Evolutionary conservation across 163 green algal genomes (phyloP), one percentile per base, ranked within the genome.

Genomic region (Chlorella variabilis): DNA sequence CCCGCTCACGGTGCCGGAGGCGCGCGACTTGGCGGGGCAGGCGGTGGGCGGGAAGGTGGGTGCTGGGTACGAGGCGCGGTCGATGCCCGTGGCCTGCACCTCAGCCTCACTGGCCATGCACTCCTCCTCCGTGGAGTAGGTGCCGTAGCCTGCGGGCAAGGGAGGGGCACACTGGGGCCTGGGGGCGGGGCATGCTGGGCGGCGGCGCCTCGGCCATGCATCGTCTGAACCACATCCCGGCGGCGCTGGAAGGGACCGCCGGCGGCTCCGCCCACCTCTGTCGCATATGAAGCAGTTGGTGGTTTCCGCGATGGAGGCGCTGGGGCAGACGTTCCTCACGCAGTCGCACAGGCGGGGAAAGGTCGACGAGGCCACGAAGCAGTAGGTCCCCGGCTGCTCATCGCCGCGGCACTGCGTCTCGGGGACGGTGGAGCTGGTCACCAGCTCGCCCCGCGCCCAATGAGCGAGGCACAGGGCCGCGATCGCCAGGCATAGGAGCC

Each of bases 281-380:
- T 83, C 58, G 36, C 82, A 86, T 6, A 83, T 83, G 75, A 63
- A 75, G 68, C 82, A 86, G 42, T 65, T 78, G 38, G 65, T 59
- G 38, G 73, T 85, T 27, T 75, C 54, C 3, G 39, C 27, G 39
- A 78, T 58, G 38, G 41, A 33, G 15, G 36, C 25, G 15, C 36
- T 20, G 23, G 63, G 62, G 54, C 81, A 85, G 17, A n/a, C 56
- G 54, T 85, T 85, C 34, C 29, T n/a, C 3, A 85, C 63, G 31
- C 81, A 85, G 8, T 45, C 56, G 54, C 81, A 85, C 25, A 38
- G n/a, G 17, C 81, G 63, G 23, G 74, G 74, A 33, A 70, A 86
- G 17, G 66, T 68, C 23, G 7, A 38, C 4, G 65, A 38, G 49
- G 73, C 66, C 18, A 86, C 41, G 39, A 34, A 83, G 75, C 81